Evolutionary conservation across 169 alveolate genomes (phyloP).

Genomic region (Plasmodium berghei): DNA sequence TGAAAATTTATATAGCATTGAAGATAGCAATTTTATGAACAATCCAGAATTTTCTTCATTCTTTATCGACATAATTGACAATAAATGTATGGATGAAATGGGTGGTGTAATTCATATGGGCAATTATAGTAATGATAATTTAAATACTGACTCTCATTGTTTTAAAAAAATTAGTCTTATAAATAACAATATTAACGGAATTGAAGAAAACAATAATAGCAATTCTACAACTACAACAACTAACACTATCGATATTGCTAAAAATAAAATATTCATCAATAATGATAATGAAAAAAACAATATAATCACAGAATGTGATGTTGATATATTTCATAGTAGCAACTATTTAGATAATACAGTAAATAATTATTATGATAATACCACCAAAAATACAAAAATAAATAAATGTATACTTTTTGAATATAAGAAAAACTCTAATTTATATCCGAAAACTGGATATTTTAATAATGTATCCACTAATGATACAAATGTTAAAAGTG

Average conservation of each 20-base stretch:
- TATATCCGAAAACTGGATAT: no score
- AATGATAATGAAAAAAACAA: neutral
- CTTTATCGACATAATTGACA: neutral
- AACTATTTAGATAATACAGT: no score
- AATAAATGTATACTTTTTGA: no score
- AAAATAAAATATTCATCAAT: neutral
- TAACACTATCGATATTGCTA: neutral
- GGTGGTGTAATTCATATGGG: neutral
- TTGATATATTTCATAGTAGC: neutral
- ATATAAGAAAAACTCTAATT: no score
- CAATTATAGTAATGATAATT: neutral
- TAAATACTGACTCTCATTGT: neutral
- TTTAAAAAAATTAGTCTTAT: conserved; percentile 7
- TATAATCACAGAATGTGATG: neutral
- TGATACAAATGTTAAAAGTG: no score
- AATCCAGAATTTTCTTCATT: neutral
- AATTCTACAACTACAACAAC: conserved; percentile 30
- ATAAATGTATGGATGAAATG: neutral
- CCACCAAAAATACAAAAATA: no score
- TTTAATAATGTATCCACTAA: no score
- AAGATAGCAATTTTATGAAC: neutral
- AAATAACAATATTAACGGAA: neutral
- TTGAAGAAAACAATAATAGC: neutral
- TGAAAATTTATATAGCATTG: neutral
- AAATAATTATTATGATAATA: no score